phyloP scores from a whole-genome alignment of 495 filamentous ascomycete genomes.

The Saxispiralis lemnorum region DNA sequence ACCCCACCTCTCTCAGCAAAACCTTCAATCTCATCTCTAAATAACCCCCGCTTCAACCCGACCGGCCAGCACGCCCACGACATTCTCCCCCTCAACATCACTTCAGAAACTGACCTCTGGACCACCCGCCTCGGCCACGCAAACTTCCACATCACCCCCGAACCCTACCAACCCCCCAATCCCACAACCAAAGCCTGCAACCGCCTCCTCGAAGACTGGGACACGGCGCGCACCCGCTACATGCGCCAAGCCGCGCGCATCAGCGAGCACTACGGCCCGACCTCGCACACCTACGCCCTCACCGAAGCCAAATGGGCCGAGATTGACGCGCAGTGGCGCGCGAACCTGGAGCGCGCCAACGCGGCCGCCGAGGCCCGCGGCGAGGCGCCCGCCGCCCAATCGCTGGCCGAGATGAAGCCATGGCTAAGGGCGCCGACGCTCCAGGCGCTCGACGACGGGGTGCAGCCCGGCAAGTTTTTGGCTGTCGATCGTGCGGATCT shows the following conservation, averaged over 20 bases:
- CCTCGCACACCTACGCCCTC: conserved; percentile 63
- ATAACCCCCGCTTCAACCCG: conserved; percentile 25
- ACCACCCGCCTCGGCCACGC: conserved; percentile 70
- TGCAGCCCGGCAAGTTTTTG: conserved; percentile 64
- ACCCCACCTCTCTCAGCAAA: conserved; percentile 67
- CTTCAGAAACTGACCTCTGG: conserved; percentile 60
- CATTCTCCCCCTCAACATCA: conserved; percentile 42
- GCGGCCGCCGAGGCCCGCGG: conserved; percentile 24
- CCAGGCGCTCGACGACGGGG: conserved; percentile 40
- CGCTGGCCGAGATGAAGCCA: conserved; percentile 30
- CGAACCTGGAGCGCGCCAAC: conserved; percentile 41
- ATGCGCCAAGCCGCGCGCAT: conserved; percentile 69
- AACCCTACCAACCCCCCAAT: conserved; percentile 51
- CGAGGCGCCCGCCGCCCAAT: conserved; percentile 3
- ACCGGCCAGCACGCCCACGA: conserved; percentile 32
- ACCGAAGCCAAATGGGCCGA: conserved; percentile 74
- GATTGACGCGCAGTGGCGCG: conserved; percentile 54
- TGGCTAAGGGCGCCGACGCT: conserved; percentile 40
- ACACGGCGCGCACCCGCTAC: conserved; percentile 61
- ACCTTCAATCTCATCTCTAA: conserved; percentile 63
- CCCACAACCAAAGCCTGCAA: conserved; percentile 32
- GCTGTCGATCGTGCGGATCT: conserved; percentile 77
- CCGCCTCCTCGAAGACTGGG: conserved; percentile 59
- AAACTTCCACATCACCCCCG: conserved; percentile 75
- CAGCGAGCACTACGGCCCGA: conserved; percentile 69